A percentile compares a stretch with the other conserved stretches of the same genome.
Conservation (phyloP, 352 stramenopile genomes). For the Peronosclerospora sorghi region DNA sequence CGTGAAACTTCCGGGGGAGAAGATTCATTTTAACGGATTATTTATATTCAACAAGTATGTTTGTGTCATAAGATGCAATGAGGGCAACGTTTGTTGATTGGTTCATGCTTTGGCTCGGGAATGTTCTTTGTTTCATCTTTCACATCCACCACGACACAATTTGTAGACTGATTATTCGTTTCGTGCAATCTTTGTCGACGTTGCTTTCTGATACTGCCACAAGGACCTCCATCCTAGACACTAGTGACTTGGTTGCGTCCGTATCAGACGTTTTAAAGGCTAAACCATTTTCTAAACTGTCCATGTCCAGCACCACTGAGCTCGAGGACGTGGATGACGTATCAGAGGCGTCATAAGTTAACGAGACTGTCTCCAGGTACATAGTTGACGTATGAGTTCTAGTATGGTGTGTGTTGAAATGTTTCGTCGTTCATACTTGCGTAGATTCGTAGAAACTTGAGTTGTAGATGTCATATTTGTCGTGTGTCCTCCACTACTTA, state of each 20-base stretch:
- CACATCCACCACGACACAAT: slow-evolving; percentile 8
- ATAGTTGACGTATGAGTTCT: too few species aligned
- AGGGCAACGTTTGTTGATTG: slow-evolving; percentile 26
- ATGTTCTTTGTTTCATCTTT: slow-evolving; percentile 6
- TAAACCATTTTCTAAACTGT: slow-evolving; percentile 43
- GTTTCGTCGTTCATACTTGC: too few species aligned
- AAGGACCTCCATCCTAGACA: background rate
- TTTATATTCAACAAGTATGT: slow-evolving; percentile 28
- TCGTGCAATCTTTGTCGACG: slow-evolving; percentile 10
- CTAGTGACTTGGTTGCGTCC: slow-evolving; percentile 7
- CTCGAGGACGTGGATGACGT: too few species aligned
- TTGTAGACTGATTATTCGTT: too few species aligned
- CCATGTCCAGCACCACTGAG: background rate
- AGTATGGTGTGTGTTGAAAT: too few species aligned
- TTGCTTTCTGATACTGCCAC: slow-evolving; percentile 14
- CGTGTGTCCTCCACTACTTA: too few species aligned
- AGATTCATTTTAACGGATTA: slow-evolving; percentile 72
- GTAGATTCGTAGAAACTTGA: too few species aligned
- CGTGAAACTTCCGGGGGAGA: slow-evolving; percentile 77
- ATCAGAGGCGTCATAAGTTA: too few species aligned
- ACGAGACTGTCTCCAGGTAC: too few species aligned
- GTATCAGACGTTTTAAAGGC: slow-evolving; percentile 5
- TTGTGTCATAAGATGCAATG: slow-evolving; percentile 29
- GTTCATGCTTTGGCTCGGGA: slow-evolving; percentile 1
- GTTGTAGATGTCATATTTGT: too few species aligned